Percentiles rank a stretch among this genome's conserved stretches.
Conservation (phyloP, 2,329 filamentous ascomycete genomes). For the Xylaria sp. region DNA sequence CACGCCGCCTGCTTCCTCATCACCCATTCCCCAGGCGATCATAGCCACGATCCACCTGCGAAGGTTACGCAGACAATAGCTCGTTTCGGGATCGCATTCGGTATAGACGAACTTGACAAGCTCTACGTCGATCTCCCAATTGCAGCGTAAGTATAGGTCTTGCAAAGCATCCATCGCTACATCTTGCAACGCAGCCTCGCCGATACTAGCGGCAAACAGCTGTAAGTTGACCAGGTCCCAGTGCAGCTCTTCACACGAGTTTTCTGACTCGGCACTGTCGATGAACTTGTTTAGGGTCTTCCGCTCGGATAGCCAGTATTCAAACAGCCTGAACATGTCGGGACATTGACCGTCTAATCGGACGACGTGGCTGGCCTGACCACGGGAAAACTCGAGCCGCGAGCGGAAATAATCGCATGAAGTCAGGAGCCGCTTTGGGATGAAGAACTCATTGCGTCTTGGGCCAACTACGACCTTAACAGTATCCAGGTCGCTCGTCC, state of each 20-base stretch:
- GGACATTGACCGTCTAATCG: constrained; percentile 49
- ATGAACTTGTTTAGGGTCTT: constrained; percentile 46
- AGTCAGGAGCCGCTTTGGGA: constrained; percentile 48
- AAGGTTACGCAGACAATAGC: constrained; percentile 65
- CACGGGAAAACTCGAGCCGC: constrained; percentile 43
- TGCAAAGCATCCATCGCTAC: constrained; percentile 68
- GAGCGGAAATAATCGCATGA: constrained; percentile 49
- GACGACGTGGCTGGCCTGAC: constrained; percentile 41
- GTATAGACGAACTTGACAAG: constrained; percentile 65
- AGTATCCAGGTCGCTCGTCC: constrained; percentile 40
- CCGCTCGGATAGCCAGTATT: constrained; percentile 50
- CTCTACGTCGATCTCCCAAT: constrained; percentile 67
- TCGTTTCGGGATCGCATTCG: constrained; percentile 61
- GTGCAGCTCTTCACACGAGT: constrained; percentile 57
- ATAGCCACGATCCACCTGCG: constrained; percentile 71
- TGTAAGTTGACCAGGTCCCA: constrained; percentile 68
- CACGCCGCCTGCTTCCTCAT: constrained; percentile 46
- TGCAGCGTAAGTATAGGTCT: constrained; percentile 67
- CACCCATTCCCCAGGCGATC: constrained; percentile 66
- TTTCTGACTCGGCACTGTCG: constrained; percentile 43
- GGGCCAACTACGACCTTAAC: constrained; percentile 50
- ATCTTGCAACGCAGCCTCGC: constrained; percentile 64
- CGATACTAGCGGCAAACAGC: constrained; percentile 65
- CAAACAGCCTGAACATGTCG: constrained; percentile 51
- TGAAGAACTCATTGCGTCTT: constrained; percentile 45